phyloP scores from a whole-genome alignment of 2,329 filamentous ascomycete species.

The Amphichorda felina region DNA sequence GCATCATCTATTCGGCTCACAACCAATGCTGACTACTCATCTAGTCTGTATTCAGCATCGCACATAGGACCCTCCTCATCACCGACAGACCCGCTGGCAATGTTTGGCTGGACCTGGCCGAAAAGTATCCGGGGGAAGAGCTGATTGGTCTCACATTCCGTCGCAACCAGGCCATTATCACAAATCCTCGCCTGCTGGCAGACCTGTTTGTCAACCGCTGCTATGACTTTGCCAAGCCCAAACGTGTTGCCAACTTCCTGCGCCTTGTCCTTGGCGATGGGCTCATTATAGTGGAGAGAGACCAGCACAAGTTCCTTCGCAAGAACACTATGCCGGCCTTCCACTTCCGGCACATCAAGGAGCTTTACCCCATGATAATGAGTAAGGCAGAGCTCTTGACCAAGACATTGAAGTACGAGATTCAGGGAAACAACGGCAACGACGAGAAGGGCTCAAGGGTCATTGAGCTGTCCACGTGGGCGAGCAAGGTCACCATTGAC shows the following conservation, averaged over 20 bases:
- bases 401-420: slow-evolving; percentile 28
- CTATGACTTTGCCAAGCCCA: slow-evolving; percentile 42
- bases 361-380: slow-evolving; percentile 62
- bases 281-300: slow-evolving; percentile 53
- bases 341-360: slow-evolving; percentile 54
- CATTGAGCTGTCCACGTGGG: slow-evolving; percentile 32
- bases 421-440: slow-evolving; percentile 10
- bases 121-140: slow-evolving; percentile 11
- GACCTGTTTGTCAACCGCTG: slow-evolving; percentile 20
- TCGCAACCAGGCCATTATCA: slow-evolving; percentile 9
- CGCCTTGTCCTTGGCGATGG: slow-evolving; percentile 43
- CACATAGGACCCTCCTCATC: slow-evolving; percentile 8
- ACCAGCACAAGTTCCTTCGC: slow-evolving; percentile 58
- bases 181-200: slow-evolving; percentile 11
- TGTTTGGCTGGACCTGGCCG: slow-evolving; percentile 11
- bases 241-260: slow-evolving; percentile 32
- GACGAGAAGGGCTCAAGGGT: slow-evolving; percentile 7
- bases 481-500: slow-evolving; percentile 41
- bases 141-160: slow-evolving; percentile 9
- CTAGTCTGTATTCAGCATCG: slow-evolving; percentile 7
- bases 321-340: slow-evolving; percentile 59
- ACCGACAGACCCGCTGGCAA: slow-evolving; percentile 11
- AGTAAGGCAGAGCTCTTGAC: slow-evolving; percentile 28
- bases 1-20: not conserved
- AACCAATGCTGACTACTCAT: not conserved